phyloP scores from a whole-genome alignment of 805 yeast species.

The Candida ficus region DNA sequence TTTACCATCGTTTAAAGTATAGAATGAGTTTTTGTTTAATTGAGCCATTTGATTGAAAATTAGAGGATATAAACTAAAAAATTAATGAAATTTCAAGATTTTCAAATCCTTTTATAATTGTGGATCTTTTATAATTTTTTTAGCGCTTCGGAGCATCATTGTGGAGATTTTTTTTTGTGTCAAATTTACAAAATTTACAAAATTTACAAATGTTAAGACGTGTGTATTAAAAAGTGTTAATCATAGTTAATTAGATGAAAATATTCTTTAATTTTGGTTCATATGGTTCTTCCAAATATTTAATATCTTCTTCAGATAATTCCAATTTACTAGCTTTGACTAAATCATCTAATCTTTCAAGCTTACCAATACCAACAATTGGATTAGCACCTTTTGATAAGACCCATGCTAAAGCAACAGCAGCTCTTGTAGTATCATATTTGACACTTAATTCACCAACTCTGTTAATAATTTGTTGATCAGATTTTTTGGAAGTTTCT shows the following conservation, averaged over 20 bases:
- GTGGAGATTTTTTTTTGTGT: too few relatives aligned
- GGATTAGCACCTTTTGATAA: slow-evolving; percentile 46
- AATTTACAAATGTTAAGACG: too few relatives aligned
- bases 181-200: too few relatives aligned
- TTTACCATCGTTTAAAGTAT: slow-evolving; percentile 49
- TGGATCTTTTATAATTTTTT: too few relatives aligned
- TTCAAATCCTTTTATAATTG: too few relatives aligned
- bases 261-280: neutral
- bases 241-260: too few relatives aligned
- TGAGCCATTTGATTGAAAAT: neutral
- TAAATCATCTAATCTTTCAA: slow-evolving; percentile 47
- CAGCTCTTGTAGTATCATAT: slow-evolving; percentile 45
- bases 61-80: too few relatives aligned
- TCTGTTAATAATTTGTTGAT: slow-evolving; percentile 2
- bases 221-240: too few relatives aligned
- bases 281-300: slow-evolving; percentile 10
- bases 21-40: slow-evolving; percentile 10
- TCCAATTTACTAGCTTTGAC: slow-evolving; percentile 35
- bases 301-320: slow-evolving; percentile 19
- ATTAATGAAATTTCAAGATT: too few relatives aligned
- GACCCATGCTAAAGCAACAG: slow-evolving; percentile 45
- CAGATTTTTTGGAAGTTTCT: slow-evolving; percentile 1
- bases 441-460: slow-evolving; percentile 29
- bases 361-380: slow-evolving; percentile 45
- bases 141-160: too few relatives aligned